phyloP scores from a whole-genome alignment of 371 early-diverging fungal genomes.

The Aphelidium insulamus region DNA sequence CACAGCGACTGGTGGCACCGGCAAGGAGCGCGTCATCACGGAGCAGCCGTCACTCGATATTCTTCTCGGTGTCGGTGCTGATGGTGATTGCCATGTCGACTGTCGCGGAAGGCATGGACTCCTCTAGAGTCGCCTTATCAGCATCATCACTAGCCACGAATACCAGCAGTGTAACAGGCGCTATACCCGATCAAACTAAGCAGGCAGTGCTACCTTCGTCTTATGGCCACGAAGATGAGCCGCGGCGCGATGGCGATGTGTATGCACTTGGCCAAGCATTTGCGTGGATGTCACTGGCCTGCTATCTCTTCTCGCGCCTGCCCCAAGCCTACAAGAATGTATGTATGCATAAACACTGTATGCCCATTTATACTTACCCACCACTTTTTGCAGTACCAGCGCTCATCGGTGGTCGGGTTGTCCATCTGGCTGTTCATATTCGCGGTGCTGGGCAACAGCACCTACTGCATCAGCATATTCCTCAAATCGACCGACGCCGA shows the following conservation, averaged over 20 bases:
- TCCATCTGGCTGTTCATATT: conserved; percentile 9
- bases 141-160: not conserved
- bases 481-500: no score
- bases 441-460: conserved; percentile 10
- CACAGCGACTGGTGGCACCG: no score
- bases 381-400: no score
- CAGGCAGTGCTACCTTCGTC: not conserved
- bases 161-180: not conserved
- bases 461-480: conserved; percentile 7
- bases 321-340: conserved; percentile 8
- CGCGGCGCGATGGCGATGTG: not conserved
- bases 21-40: no score
- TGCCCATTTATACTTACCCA: no score
- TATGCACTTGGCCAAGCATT: conserved; percentile 3
- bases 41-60: no score
- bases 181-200: not conserved
- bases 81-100: no score
- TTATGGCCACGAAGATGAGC: not conserved
- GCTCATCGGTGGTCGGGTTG: conserved; percentile 6
- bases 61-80: no score
- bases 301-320: conserved; percentile 9
- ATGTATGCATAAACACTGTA: no score
- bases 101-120: no score
- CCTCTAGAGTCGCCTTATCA: no score
- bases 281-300: conserved; percentile 6